Percentiles rank a stretch among this genome's conserved stretches.
Conservation (phyloP, 495 filamentous ascomycete species). For the Tuber aestivum region DNA sequence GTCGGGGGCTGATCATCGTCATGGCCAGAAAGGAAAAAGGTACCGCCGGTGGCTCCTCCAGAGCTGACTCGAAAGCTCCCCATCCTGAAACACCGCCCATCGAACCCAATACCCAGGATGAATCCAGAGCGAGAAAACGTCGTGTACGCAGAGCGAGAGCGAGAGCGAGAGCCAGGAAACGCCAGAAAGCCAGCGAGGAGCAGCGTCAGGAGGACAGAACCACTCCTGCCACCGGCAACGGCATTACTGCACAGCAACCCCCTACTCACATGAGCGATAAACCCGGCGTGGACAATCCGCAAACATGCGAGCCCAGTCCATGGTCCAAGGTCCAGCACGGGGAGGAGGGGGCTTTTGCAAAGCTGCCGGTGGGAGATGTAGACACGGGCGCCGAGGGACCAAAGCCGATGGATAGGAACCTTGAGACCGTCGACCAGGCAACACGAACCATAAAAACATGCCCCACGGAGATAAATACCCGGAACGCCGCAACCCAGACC, state of each 20-base stretch:
- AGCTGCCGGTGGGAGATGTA: neutral
- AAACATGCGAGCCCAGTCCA: neutral
- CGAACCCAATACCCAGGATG: neutral
- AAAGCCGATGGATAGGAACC: neutral
- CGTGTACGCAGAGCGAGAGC: neutral
- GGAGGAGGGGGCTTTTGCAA: neutral
- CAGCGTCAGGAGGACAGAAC: neutral
- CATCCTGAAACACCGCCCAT: neutral
- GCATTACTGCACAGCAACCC: neutral
- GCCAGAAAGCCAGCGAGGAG: neutral
- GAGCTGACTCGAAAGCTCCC: neutral
- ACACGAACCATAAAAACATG: neutral
- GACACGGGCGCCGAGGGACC: neutral
- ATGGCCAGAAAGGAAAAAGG: neutral
- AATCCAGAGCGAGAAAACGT: neutral
- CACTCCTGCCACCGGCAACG: neutral
- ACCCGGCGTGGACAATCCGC: neutral
- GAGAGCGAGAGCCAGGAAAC: neutral
- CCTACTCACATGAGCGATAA: neutral
- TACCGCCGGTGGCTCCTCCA: neutral
- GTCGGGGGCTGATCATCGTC: neutral
- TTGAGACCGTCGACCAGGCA: neutral
- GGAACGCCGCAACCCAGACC: neutral
- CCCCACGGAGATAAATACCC: no score
- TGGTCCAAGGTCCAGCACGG: neutral